Conservation (phyloP, 2,329 filamentous ascomycete species). For the Bimuria novae-zelandiae region DNA sequence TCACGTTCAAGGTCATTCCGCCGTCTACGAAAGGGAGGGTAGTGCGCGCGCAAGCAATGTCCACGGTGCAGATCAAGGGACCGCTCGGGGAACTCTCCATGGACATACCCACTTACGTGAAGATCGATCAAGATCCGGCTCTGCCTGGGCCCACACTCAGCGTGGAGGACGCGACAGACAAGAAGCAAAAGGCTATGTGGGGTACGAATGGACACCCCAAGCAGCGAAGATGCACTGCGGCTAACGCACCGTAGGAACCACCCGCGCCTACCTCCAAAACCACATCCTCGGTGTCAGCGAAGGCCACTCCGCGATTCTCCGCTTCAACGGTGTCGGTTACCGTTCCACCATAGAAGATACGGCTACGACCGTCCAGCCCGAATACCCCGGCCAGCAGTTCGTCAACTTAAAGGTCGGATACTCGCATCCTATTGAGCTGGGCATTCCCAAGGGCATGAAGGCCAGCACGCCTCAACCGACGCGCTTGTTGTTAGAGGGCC, state of each 20-base stretch:
- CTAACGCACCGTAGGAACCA: conserved; percentile 67
- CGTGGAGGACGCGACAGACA: conserved; percentile 69
- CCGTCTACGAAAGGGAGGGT: conserved; percentile 64
- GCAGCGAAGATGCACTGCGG: neutral
- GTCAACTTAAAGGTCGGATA: conserved; percentile 94
- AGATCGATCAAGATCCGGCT: conserved; percentile 68
- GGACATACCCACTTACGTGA: conserved; percentile 78
- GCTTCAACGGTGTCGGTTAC: conserved; percentile 94
- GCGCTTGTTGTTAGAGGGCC: conserved; percentile 84
- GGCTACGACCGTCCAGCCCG: conserved; percentile 66
- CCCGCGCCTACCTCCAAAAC: conserved; percentile 86
- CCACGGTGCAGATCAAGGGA: conserved; percentile 75
- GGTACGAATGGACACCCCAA: conserved; percentile 59
- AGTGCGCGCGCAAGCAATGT: conserved; percentile 65
- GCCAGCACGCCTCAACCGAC: conserved; percentile 91
- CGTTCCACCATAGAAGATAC: conserved; percentile 82
- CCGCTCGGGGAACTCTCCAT: conserved; percentile 80
- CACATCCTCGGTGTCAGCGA: conserved; percentile 93
- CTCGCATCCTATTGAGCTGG: conserved; percentile 91
- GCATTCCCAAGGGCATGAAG: conserved; percentile 79
- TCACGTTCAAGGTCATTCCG: conserved; percentile 71
- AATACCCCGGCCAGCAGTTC: conserved; percentile 83
- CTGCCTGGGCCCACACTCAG: conserved; percentile 68
- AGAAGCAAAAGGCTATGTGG: conserved; percentile 93
- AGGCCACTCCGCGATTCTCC: conserved; percentile 90